Evolutionary conservation across 2,329 filamentous ascomycete genomes (phyloP).

Genomic region (Stromatinia cepivora): DNA sequence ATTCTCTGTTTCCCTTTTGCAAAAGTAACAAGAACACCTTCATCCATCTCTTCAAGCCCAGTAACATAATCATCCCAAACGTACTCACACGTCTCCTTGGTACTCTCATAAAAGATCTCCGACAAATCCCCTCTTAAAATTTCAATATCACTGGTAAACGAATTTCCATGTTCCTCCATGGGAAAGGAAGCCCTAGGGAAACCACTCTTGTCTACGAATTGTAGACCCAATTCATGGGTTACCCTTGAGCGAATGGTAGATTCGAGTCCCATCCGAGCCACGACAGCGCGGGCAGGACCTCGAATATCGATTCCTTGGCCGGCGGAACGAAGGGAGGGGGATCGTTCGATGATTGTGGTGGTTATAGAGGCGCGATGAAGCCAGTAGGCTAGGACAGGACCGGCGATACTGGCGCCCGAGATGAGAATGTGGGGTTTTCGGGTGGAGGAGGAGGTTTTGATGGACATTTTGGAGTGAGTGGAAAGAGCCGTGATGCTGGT

Average conservation of each 20-base stretch:
- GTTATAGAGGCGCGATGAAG: conserved; percentile 45
- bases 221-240: conserved; percentile 47
- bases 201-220: conserved; percentile 45
- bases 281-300: conserved; percentile 43
- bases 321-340: conserved; percentile 45
- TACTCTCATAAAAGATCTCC: conserved; percentile 44
- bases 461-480: neutral
- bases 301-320: conserved; percentile 58
- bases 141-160: conserved; percentile 48
- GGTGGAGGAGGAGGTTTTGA: neutral
- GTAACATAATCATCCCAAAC: conserved; percentile 12
- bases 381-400: conserved; percentile 50
- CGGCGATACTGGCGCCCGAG: conserved; percentile 42
- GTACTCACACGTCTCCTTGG: conserved; percentile 32
- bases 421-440: conserved; percentile 37
- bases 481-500: too few species aligned
- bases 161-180: conserved; percentile 35
- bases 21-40: neutral
- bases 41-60: neutral
- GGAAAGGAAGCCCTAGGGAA: conserved; percentile 43
- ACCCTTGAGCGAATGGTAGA: conserved; percentile 43
- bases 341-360: conserved; percentile 47
- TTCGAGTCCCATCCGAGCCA: conserved; percentile 46
- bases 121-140: conserved; percentile 48
- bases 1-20: neutral